A percentile compares a stretch with the other conserved stretches of the same genome.
These are phyloP conservation scores for Plasmodium cynomolgi DNA, from an alignment of 169 alveolate species.

Conservation along the genomic window DNA sequence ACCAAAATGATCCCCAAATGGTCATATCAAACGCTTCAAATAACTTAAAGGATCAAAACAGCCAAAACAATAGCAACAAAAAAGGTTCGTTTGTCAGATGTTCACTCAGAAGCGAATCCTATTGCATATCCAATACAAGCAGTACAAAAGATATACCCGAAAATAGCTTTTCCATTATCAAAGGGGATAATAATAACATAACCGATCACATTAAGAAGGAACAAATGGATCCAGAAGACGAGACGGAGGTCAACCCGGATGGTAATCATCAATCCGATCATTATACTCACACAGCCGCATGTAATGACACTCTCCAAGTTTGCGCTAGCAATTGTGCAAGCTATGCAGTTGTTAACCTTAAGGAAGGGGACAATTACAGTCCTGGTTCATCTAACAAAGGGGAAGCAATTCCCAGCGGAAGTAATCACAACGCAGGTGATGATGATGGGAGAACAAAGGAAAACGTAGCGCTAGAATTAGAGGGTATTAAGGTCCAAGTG, in stretches of 20 bases:
- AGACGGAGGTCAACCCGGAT: not conserved
- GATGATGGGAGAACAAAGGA: not conserved
- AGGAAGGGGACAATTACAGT: not conserved
- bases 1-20: constrained; percentile 1
- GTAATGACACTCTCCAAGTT: not conserved
- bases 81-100: not conserved
- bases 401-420: not conserved
- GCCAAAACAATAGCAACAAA: not conserved
- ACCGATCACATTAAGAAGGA: not conserved
- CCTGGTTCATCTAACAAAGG: not conserved
- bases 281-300: not conserved
- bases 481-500: not conserved
- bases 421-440: not conserved
- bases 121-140: not conserved
- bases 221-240: constrained; percentile 1
- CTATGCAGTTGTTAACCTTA: not conserved
- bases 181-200: not conserved
- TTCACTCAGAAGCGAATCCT: not conserved
- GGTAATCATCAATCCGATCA: not conserved
- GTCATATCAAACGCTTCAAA: not conserved
- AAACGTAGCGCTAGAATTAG: not conserved
- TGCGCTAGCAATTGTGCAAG: not conserved
- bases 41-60: constrained; percentile 1
- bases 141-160: not conserved
- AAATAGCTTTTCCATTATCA: not conserved